Percentiles rank a stretch among this genome's conserved stretches.
Evolutionary conservation across 129 eudicot species (phyloP).

Genomic region (Centella asiatica): DNA sequence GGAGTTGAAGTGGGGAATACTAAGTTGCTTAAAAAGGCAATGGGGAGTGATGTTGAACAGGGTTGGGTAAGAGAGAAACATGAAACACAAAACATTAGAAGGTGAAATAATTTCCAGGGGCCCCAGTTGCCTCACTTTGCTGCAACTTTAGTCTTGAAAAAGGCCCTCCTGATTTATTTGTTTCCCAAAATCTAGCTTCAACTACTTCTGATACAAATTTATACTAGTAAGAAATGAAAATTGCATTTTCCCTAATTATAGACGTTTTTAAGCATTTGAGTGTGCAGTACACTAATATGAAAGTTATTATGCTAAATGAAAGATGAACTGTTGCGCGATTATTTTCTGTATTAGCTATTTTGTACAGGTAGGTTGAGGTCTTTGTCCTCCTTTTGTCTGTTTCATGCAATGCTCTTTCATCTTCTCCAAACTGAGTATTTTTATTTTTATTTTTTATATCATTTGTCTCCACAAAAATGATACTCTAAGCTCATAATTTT

Average conservation of each 20-base stretch:
- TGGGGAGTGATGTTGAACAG: constrained; percentile 15
- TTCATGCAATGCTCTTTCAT: not conserved
- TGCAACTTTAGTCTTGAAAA: not conserved
- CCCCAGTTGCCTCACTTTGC: constrained; percentile 18
- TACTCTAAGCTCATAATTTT: too few relatives aligned
- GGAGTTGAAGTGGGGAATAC: constrained; percentile 11
- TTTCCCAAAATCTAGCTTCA: too few relatives aligned
- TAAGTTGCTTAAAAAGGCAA: constrained; percentile 34
- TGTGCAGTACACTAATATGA: not conserved
- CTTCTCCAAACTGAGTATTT: not conserved
- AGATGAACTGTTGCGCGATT: constrained; percentile 22
- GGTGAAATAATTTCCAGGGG: constrained; percentile 8
- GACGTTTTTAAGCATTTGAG: constrained; percentile 4
- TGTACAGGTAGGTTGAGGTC: too few relatives aligned
- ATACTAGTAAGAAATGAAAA: not conserved
- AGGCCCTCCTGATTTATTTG: constrained; percentile 1
- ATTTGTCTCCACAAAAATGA: too few relatives aligned
- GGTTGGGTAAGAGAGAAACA: constrained; percentile 20
- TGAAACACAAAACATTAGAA: not conserved
- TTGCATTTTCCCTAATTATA: not conserved
- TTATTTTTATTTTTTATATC: not conserved
- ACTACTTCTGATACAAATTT: constrained; percentile 1
- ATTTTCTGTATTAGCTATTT: too few relatives aligned
- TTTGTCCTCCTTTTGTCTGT: not conserved
- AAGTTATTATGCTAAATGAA: constrained; percentile 20